Evolutionary conservation across 345 rosid species (phyloP), one percentile per base, ranked within the genome.

Genomic region (Theobroma cacao): DNA sequence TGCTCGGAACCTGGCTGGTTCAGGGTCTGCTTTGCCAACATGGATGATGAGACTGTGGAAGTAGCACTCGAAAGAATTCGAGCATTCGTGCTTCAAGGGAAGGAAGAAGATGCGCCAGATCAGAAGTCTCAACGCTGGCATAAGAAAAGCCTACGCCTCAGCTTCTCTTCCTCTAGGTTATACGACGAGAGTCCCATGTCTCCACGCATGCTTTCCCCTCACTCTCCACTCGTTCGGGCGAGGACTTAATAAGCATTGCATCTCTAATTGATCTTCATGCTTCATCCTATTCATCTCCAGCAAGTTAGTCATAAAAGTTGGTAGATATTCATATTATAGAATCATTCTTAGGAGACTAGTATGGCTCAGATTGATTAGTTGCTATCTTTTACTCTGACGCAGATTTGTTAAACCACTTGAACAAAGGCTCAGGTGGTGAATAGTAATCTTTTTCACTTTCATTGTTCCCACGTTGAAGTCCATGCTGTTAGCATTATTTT

Each of bases 1-100:
- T 91, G 98, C 79, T 28, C 40, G 5, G 98, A 89, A 71, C 98
- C 97, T 2, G 97, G 98, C 2, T 95, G 97, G 92, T 95, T 92
- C 74, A 87, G 97, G 85, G 95, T 92, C 41, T 93, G 99, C 78
- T 91, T 93, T 30, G 99, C 99, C 4, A 93, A 92, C 53, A 92
- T 91, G 91, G 93, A 91, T 15, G 91, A 91, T 10, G 87, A 86
- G 15, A 93, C 92, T 0, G 82, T 90, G 18, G 84, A 84, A 12
- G 85, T 86, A 41, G 96, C 98, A 4, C 84, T 95, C 12, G 47
- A 67, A 26, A 84, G 98, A 67, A 93, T 95, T 26, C 80, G 64
- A 20, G 86, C 68, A 2, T 90, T 93, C 43, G 92, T 87, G 38
- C 38, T 68, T 33, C 59, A 65, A 40, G 80, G 62, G 11, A 75